These are phyloP conservation scores for Populus deltoides DNA, from an alignment of 345 rosid genomes.

Conservation along the genomic window DNA sequence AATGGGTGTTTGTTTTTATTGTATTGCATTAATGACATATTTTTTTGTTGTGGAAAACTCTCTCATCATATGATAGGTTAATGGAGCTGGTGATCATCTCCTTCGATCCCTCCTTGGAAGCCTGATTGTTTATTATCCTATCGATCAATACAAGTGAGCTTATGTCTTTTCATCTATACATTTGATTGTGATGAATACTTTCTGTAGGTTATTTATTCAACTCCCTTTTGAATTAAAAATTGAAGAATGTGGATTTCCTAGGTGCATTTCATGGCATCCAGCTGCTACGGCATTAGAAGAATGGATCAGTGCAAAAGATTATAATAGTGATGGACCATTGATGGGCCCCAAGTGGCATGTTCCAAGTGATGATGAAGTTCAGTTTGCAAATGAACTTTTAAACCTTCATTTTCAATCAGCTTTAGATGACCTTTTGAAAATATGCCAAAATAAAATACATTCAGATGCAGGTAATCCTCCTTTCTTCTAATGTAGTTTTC, in stretches of 20 bases:
- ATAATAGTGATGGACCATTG: conserved; percentile 44
- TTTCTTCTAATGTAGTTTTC: conserved; percentile 1
- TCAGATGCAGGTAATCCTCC: conserved; percentile 65
- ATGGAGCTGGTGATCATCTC: conserved; percentile 92
- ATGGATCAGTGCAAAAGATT: conserved; percentile 92
- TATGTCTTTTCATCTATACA: conserved; percentile 4
- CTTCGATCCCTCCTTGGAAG: conserved; percentile 90
- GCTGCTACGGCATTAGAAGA: conserved; percentile 74
- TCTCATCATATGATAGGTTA: conserved; percentile 55
- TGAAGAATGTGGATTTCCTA: conserved; percentile 34
- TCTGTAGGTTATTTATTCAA: background rate
- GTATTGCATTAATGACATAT: conserved; percentile 2
- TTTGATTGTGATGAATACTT: conserved; percentile 4
- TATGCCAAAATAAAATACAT: conserved; percentile 75
- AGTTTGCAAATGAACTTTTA: conserved; percentile 93
- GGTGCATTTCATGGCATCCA: conserved; percentile 77
- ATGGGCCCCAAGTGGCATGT: conserved; percentile 80
- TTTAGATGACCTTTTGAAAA: conserved; percentile 73
- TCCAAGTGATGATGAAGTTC: conserved; percentile 77
- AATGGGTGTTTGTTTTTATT: background rate
- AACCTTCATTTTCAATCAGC: conserved; percentile 84
- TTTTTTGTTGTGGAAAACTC: background rate
- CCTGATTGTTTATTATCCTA: conserved; percentile 82
- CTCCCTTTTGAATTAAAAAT: conserved; percentile 5
- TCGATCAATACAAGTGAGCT: conserved; percentile 80